Conservation (phyloP, 495 filamentous ascomycete species). For the Neurospora discreta region DNA sequence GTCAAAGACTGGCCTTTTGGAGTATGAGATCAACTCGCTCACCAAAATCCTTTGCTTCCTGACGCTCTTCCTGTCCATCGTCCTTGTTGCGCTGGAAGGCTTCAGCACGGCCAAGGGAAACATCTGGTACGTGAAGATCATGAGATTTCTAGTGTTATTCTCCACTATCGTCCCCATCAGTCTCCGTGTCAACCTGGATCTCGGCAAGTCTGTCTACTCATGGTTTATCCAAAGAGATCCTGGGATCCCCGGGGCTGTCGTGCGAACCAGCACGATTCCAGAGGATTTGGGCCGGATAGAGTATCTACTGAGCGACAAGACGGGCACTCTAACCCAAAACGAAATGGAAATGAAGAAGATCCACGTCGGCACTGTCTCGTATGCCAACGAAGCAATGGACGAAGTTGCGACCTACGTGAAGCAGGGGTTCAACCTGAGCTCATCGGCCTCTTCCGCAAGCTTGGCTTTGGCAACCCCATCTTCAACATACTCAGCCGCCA, state of each 20-base stretch:
- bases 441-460: constrained; percentile 20
- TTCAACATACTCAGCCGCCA: constrained; percentile 49
- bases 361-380: constrained; percentile 94
- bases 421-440: constrained; percentile 58
- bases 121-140: constrained; percentile 88
- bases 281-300: constrained; percentile 94
- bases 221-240: constrained; percentile 88
- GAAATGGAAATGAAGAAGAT: constrained; percentile 99
- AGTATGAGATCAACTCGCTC: constrained; percentile 95
- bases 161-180: constrained; percentile 98
- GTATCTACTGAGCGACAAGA: constrained; percentile 95
- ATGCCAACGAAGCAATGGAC: constrained; percentile 97
- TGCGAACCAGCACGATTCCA: constrained; percentile 92
- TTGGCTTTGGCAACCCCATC: constrained; percentile 59
- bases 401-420: constrained; percentile 79
- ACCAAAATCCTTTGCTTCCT: constrained; percentile 92
- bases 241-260: constrained; percentile 82
- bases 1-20: constrained; percentile 84
- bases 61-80: constrained; percentile 73
- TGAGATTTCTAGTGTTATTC: constrained; percentile 95
- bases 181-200: constrained; percentile 88
- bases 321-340: constrained; percentile 93
- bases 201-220: constrained; percentile 94
- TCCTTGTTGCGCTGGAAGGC: constrained; percentile 80
- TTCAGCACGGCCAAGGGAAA: constrained; percentile 53